Evolutionary conservation across 2,329 filamentous ascomycete species (phyloP).

Genomic region (Claviceps sp.): DNA sequence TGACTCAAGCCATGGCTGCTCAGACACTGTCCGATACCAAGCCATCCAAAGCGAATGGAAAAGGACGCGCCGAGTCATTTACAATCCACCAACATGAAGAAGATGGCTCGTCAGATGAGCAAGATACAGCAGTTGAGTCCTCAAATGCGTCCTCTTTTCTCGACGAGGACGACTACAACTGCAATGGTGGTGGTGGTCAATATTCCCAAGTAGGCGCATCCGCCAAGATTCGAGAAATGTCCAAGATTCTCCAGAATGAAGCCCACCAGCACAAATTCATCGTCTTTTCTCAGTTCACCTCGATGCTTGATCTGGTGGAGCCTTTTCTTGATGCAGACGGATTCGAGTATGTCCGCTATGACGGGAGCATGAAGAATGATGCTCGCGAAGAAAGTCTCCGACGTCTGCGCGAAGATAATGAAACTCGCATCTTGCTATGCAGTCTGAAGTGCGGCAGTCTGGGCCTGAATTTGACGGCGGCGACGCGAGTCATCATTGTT

Average conservation of each 20-base stretch:
- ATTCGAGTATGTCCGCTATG: conserved; percentile 77
- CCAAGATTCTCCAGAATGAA: conserved; percentile 69
- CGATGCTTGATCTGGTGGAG: conserved; percentile 92
- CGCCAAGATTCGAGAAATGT: conserved; percentile 81
- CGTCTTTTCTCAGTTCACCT: conserved; percentile 96
- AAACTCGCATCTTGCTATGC: conserved; percentile 75
- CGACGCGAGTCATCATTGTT: conserved; percentile 82
- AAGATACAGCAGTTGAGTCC: conserved; percentile 28
- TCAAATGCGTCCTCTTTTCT: conserved; percentile 16
- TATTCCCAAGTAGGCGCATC: conserved; percentile 46
- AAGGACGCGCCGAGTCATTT: conserved; percentile 15
- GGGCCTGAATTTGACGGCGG: conserved; percentile 87
- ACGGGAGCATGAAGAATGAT: conserved; percentile 91
- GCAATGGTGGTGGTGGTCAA: conserved; percentile 17
- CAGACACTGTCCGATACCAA: conserved; percentile 21
- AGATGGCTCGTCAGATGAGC: conserved; percentile 14
- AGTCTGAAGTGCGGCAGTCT: conserved; percentile 88
- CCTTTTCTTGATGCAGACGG: conserved; percentile 68
- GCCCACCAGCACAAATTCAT: conserved; percentile 84
- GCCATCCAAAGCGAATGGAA: not conserved
- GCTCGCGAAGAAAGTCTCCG: conserved; percentile 75
- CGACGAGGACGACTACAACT: conserved; percentile 17
- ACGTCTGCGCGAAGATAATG: conserved; percentile 58
- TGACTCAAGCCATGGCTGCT: conserved; percentile 23
- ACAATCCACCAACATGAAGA: conserved; percentile 17